phyloP scores from a whole-genome alignment of 139 green algal species.

The Desmodesmus armatus region DNA sequence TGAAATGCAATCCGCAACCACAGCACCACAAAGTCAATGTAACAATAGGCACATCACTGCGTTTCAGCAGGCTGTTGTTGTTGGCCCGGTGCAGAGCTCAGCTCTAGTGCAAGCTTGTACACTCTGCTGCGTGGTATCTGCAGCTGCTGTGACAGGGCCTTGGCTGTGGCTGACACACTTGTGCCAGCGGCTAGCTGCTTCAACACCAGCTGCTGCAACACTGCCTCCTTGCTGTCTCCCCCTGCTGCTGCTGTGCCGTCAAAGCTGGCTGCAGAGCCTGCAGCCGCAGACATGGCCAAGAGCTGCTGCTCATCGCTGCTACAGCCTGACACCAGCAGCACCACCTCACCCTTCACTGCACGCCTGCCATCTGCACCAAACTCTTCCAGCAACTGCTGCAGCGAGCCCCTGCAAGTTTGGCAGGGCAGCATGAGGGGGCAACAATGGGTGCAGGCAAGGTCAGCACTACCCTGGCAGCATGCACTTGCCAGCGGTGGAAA shows the following conservation, averaged over 20 bases:
- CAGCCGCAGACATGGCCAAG: not conserved
- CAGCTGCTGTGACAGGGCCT: constrained; percentile 47
- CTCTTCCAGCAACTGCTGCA: constrained; percentile 44
- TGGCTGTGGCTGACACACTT: constrained; percentile 18
- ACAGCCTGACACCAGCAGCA: constrained; percentile 74
- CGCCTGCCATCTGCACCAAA: constrained; percentile 29
- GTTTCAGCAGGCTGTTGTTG: too few relatives aligned
- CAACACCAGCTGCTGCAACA: constrained; percentile 32
- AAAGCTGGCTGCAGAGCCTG: not conserved
- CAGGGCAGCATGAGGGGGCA: too few relatives aligned
- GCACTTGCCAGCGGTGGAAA: too few relatives aligned
- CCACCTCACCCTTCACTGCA: constrained; percentile 74
- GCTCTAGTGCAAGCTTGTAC: constrained; percentile 55
- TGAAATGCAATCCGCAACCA: too few relatives aligned
- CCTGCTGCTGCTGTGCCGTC: not conserved
- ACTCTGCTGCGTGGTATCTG: constrained; percentile 25
- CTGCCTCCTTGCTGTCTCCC: not conserved
- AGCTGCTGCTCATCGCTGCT: constrained; percentile 20
- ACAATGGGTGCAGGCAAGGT: not conserved
- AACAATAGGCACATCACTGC: too few relatives aligned
- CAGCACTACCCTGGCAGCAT: not conserved
- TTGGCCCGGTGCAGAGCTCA: too few relatives aligned
- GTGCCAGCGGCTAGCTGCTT: constrained; percentile 47
- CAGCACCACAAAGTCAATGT: too few relatives aligned
- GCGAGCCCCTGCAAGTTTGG: constrained; percentile 8